Conservation (phyloP, 129 eudicot species). For the Glebionis coronaria region DNA sequence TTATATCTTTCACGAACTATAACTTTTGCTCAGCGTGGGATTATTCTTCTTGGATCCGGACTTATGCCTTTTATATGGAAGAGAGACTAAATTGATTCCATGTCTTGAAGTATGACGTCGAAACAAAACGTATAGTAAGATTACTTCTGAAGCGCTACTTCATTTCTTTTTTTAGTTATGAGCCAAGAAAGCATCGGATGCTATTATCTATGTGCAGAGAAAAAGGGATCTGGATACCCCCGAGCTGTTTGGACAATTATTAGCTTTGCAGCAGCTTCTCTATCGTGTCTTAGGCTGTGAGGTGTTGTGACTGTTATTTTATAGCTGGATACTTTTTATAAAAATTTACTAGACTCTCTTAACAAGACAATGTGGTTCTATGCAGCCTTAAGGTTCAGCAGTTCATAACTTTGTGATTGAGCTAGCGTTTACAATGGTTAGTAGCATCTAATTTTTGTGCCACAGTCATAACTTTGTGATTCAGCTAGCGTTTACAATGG, state of each 20-base stretch:
- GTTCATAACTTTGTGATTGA: constrained; percentile 68
- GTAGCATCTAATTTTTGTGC: no score
- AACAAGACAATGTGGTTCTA: neutral
- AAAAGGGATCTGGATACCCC: no score
- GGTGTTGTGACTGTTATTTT: constrained; percentile 31
- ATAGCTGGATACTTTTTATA: neutral
- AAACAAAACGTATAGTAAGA: constrained; percentile 67
- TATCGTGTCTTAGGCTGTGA: constrained; percentile 75
- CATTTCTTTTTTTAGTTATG: neutral
- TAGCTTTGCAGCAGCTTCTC: no score
- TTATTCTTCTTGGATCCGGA: constrained; percentile 88
- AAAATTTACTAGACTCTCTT: neutral
- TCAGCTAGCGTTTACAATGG: no score
- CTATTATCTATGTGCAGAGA: no score
- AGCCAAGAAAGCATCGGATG: constrained; percentile 2
- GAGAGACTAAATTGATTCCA: constrained; percentile 79
- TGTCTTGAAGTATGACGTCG: constrained; percentile 69
- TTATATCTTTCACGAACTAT: no score
- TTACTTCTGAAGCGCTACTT: neutral
- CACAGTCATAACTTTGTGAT: no score
- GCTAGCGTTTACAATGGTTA: constrained; percentile 80
- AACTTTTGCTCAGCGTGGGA: constrained; percentile 79
- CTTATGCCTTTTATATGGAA: constrained; percentile 75
- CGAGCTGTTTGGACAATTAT: no score
- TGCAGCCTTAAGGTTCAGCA: constrained; percentile 95